A percentile compares a stretch with the other conserved stretches of the same genome.
phyloP scores from a whole-genome alignment of 768 basidiomycete species.

The Rhodosporidiobolus odoratus region DNA sequence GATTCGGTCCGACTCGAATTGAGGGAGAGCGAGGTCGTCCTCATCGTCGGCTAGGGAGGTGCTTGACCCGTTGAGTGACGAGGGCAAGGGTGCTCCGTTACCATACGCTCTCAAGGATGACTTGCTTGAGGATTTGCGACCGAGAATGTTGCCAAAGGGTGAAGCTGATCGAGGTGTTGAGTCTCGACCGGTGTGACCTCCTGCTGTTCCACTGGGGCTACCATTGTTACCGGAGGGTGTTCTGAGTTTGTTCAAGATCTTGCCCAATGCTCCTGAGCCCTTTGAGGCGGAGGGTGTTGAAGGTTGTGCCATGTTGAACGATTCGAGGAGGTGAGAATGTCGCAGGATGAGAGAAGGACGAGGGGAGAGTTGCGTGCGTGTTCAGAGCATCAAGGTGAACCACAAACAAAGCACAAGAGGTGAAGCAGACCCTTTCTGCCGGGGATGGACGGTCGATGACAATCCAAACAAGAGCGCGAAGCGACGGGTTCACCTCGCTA shows the following conservation, averaged over 20 bases:
- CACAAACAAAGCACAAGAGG: too few relatives aligned
- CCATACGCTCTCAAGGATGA: not conserved
- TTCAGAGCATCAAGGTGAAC: too few relatives aligned
- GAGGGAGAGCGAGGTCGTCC: constrained; percentile 10
- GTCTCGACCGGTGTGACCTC: not conserved
- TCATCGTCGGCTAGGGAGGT: constrained; percentile 11
- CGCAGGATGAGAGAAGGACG: too few relatives aligned
- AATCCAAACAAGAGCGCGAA: too few relatives aligned
- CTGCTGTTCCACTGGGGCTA: too few relatives aligned
- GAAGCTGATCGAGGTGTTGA: constrained; percentile 12
- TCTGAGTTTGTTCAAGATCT: constrained; percentile 30
- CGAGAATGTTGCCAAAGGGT: constrained; percentile 2
- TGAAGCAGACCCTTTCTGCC: too few relatives aligned
- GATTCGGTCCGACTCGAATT: constrained; percentile 12
- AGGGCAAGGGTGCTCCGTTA: not conserved
- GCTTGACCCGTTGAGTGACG: not conserved
- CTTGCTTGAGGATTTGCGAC: constrained; percentile 6
- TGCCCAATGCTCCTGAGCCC: constrained; percentile 18
- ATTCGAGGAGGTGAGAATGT: not conserved
- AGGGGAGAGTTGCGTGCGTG: too few relatives aligned
- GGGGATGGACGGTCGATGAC: too few relatives aligned
- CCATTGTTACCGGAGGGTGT: constrained; percentile 8
- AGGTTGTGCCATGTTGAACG: not conserved
- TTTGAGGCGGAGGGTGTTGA: constrained; percentile 18
- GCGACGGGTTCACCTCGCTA: too few relatives aligned